Base-by-base conservation (phyloP, 768 basidiomycete genomes). In the Hericium erinaceus region DNA sequence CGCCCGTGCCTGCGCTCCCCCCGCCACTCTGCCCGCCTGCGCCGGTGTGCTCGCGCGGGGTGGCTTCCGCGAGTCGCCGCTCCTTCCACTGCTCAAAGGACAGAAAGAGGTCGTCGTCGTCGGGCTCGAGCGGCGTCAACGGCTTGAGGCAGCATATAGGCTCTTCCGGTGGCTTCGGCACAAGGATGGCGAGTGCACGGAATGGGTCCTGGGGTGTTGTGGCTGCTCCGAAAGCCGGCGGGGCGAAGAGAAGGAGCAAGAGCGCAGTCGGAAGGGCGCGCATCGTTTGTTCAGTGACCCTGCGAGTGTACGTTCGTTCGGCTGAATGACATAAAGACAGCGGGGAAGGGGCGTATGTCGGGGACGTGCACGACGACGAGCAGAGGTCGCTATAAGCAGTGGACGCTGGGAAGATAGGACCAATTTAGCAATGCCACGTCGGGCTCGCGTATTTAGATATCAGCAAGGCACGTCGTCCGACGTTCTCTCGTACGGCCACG, bases 11-110 rank as follows among this genome's bases (percentile, higher is more conserved):
- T 22, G 46, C 8, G 20, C 55, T 57, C 37, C 52, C 46, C 12
- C 55, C 40, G 13, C 16, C 48, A 18, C 44, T 52, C 41, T 18
- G 33, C 38, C 26, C 10, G 15, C 12, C 4, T 26, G 53, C 24
- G 24, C 41, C 58, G 6, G 37, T 11, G 20, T 38, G 13, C 12
- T 60, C 60, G 39, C 68, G 67, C 20, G 69, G 66, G n/a, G 69
- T 66, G 12, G 65, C 67, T 60, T 80, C 75, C 39, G 70, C 70
- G 50, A 74, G 65, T 57, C 85, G 85, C 62, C 80, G 88, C 37
- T 81, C 81, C 65, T 91, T 91, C 91, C 91, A 94, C 62, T 92
- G 91, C 64, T 92, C 87, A 65, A 94, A 94, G 0, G 89, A 88
- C 20, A 91, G 78, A 20, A 92, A 71, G 5, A 85, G 70, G 54